phyloP scores from a whole-genome alignment of 129 eudicot genomes.

The Chrysanthemum seticuspe region DNA sequence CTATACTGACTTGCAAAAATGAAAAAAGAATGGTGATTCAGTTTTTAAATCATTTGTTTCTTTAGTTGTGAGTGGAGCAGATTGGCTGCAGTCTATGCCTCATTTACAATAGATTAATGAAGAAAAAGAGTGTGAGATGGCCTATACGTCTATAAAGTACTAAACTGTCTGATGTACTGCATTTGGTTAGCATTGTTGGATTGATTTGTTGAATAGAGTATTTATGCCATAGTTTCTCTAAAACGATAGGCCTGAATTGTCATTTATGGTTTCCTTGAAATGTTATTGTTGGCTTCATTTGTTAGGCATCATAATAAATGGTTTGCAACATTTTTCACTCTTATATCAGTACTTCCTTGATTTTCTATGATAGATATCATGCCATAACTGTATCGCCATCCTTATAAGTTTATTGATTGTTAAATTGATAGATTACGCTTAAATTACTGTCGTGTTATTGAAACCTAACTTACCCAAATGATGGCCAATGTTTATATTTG shows the following conservation, averaged over 20 bases:
- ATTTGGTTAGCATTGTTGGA: constrained; percentile 5
- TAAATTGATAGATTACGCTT: not conserved
- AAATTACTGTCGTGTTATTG: not conserved
- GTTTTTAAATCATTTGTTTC: too few species aligned
- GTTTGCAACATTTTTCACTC: not conserved
- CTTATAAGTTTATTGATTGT: not conserved
- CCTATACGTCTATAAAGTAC: not conserved
- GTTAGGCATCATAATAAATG: not conserved
- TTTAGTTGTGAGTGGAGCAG: too few species aligned
- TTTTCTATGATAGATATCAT: not conserved
- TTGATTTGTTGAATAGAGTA: constrained; percentile 1
- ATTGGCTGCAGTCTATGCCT: too few species aligned
- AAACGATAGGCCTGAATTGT: not conserved
- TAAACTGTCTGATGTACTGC: not conserved
- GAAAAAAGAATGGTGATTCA: too few species aligned
- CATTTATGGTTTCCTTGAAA: not conserved
- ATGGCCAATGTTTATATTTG: not conserved
- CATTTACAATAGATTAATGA: too few species aligned
- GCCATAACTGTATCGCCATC: not conserved
- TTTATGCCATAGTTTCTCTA: not conserved
- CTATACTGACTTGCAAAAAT: too few species aligned
- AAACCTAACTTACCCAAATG: not conserved
- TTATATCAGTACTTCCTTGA: not conserved
- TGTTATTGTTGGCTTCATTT: not conserved
- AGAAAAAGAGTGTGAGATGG: too few species aligned